These are phyloP conservation scores for Gastrolobium bilobum DNA, from an alignment of 306 rosid genomes.

Conservation along the genomic window DNA sequence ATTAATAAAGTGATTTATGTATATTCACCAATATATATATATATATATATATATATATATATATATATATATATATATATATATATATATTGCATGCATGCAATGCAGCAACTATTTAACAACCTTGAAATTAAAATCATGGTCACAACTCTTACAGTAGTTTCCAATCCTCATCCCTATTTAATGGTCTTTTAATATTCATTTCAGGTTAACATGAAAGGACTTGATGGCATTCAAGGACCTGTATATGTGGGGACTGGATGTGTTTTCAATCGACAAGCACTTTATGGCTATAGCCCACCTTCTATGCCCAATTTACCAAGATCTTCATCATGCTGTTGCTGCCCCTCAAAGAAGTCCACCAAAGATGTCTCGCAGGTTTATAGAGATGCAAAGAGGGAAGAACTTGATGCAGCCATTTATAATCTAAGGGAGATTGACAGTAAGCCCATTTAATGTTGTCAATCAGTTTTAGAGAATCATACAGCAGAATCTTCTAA, in stretches of 20 bases:
- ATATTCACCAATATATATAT: background rate
- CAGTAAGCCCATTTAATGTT: slow-evolving; percentile 60
- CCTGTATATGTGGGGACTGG: slow-evolving; percentile 99
- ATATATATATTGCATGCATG: background rate
- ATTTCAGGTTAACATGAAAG: slow-evolving; percentile 97
- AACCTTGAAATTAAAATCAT: slow-evolving; percentile 27
- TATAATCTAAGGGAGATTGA: slow-evolving; percentile 85
- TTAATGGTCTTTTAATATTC: slow-evolving; percentile 40
- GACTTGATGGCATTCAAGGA: slow-evolving; percentile 98
- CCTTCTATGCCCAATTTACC: slow-evolving; percentile 75
- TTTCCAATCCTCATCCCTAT: slow-evolving; percentile 3
- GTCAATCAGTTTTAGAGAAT: slow-evolving; percentile 38
- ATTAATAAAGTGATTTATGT: slow-evolving; percentile 4
- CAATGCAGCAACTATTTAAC: background rate
- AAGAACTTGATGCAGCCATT: slow-evolving; percentile 86
- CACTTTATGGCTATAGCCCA: slow-evolving; percentile 97
- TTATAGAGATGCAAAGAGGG: slow-evolving; percentile 79
- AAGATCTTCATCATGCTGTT: slow-evolving; percentile 76
- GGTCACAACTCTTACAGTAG: background rate
- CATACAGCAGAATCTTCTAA: slow-evolving; percentile 35
- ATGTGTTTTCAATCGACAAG: slow-evolving; percentile 92
- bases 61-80: background rate
- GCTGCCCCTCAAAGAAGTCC: slow-evolving; percentile 82
- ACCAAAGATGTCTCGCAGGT: slow-evolving; percentile 61
- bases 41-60: background rate